Percentiles rank a stretch among this genome's conserved stretches.
Conservation (phyloP, 1,284 basidiomycete genomes). For the Tylopilus sp. region DNA sequence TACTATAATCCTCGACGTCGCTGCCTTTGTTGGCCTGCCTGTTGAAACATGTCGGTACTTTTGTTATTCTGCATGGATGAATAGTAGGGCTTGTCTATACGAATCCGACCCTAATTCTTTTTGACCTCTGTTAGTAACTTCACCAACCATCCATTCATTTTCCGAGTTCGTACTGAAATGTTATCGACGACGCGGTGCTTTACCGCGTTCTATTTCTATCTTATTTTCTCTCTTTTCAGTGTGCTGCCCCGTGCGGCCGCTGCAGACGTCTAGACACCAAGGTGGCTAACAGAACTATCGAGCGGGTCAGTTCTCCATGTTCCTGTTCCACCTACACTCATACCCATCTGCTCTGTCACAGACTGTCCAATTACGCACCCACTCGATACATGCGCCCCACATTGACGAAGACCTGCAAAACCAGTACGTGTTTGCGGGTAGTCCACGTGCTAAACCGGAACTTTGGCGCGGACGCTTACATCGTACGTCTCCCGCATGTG, state of each 20-base stretch:
- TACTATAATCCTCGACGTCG: slow-evolving; percentile 35
- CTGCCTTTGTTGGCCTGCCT: background rate
- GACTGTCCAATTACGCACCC: slow-evolving; percentile 85
- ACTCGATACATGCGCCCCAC: slow-evolving; percentile 88
- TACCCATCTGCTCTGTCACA: slow-evolving; percentile 35
- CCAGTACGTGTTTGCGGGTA: slow-evolving; percentile 58
- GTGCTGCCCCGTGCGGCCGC: slow-evolving; percentile 32
- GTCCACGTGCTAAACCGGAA: slow-evolving; percentile 60
- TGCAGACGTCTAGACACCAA: slow-evolving; percentile 62
- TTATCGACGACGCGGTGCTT: slow-evolving; percentile 24
- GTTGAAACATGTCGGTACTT: slow-evolving; percentile 14
- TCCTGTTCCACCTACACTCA: no score
- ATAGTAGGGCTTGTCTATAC: slow-evolving; percentile 17
- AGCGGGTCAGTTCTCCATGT: slow-evolving; percentile 61
- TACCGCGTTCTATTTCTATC: slow-evolving; percentile 24
- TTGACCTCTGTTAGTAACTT: no score
- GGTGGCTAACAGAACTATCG: slow-evolving; percentile 75
- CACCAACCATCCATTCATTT: slow-evolving; percentile 14
- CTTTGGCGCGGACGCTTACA: slow-evolving; percentile 89
- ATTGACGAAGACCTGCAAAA: slow-evolving; percentile 92
- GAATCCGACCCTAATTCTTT: slow-evolving; percentile 18
- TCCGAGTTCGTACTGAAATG: background rate
- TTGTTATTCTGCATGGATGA: slow-evolving; percentile 23
- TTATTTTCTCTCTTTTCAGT: slow-evolving; percentile 23
- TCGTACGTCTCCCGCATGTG: slow-evolving; percentile 62